Evolutionary conservation across 768 basidiomycete genomes (phyloP).

Genomic region (Mycena epipterygia): DNA sequence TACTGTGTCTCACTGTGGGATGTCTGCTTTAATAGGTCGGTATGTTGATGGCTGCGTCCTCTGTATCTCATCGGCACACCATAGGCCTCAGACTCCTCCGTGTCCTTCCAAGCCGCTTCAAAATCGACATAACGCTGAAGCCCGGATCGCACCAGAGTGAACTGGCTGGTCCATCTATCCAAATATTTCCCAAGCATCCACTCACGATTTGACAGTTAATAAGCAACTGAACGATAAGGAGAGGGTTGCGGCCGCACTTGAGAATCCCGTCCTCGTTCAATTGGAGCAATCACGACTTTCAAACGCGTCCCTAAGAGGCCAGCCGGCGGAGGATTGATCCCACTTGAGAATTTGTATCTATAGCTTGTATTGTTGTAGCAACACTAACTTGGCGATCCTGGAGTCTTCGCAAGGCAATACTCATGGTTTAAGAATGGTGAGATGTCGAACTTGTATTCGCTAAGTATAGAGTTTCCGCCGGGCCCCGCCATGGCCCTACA

Average conservation of each 20-base stretch:
- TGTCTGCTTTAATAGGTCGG: conserved; percentile 95
- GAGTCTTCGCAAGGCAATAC: too few species aligned
- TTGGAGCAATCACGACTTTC: conserved; percentile 80
- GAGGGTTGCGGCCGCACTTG: conserved; percentile 95
- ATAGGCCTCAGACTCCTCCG: conserved; percentile 89
- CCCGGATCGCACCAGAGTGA: conserved; percentile 98
- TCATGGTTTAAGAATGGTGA: too few species aligned
- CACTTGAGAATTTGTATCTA: conserved; percentile 31
- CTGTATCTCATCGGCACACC: conserved; percentile 9
- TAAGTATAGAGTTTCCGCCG: too few species aligned
- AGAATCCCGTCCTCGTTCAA: conserved; percentile 88
- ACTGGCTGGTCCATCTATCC: conserved; percentile 72
- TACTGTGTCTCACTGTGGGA: conserved; percentile 97
- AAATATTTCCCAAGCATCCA: not conserved
- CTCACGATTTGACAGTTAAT: conserved; percentile 73
- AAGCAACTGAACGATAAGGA: conserved; percentile 99
- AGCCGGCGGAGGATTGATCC: conserved; percentile 33
- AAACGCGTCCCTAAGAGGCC: conserved; percentile 49
- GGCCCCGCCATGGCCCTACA: too few species aligned
- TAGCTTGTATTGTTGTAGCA: conserved; percentile 34
- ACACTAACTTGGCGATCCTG: too few species aligned
- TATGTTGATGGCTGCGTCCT: conserved; percentile 20
- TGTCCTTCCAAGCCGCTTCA: conserved; percentile 92
- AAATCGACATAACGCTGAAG: conserved; percentile 93
- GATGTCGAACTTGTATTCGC: too few species aligned